Evolutionary conservation across 2,329 filamentous ascomycete genomes (phyloP).

Genomic region (Xylaria sp.): DNA sequence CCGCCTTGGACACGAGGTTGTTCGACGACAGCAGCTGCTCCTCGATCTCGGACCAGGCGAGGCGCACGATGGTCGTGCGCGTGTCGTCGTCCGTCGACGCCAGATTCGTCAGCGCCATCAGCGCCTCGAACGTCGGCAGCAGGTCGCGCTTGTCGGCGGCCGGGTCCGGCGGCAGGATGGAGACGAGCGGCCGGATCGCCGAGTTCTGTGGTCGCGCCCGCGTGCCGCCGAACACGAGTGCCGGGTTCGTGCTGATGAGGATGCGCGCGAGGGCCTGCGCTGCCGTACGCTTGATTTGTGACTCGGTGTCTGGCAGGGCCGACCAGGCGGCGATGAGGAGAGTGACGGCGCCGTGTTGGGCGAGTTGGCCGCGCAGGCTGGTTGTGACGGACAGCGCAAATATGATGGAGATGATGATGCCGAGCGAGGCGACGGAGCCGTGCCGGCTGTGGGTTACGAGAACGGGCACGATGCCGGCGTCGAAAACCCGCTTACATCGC

Average conservation of each 20-base stretch:
- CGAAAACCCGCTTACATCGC: slow-evolving; percentile 78
- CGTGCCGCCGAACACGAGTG: slow-evolving; percentile 79
- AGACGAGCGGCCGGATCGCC: slow-evolving; percentile 80
- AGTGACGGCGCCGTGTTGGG: slow-evolving; percentile 91
- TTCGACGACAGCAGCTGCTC: slow-evolving; percentile 81
- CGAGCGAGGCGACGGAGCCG: slow-evolving; percentile 69
- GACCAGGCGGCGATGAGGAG: slow-evolving; percentile 74
- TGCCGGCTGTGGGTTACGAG: slow-evolving; percentile 76
- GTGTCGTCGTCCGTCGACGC: slow-evolving; percentile 75
- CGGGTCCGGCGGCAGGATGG: slow-evolving; percentile 70
- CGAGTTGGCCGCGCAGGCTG: slow-evolving; percentile 74
- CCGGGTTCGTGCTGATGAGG: slow-evolving; percentile 82
- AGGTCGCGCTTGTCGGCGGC: slow-evolving; percentile 70
- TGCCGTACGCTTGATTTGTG: slow-evolving; percentile 57
- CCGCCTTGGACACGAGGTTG: slow-evolving; percentile 74
- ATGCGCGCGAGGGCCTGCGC: slow-evolving; percentile 84
- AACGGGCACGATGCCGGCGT: slow-evolving; percentile 75
- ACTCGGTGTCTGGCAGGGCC: slow-evolving; percentile 58
- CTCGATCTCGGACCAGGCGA: slow-evolving; percentile 76
- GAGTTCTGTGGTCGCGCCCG: slow-evolving; percentile 74
- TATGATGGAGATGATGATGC: slow-evolving; percentile 75
- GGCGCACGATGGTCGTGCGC: slow-evolving; percentile 70
- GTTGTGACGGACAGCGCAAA: slow-evolving; percentile 76
- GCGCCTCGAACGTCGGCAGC: slow-evolving; percentile 84
- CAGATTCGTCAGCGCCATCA: slow-evolving; percentile 92